These are phyloP conservation scores for Daedaleopsis sinensis DNA, from an alignment of 768 basidiomycete genomes.

Conservation along the genomic window DNA sequence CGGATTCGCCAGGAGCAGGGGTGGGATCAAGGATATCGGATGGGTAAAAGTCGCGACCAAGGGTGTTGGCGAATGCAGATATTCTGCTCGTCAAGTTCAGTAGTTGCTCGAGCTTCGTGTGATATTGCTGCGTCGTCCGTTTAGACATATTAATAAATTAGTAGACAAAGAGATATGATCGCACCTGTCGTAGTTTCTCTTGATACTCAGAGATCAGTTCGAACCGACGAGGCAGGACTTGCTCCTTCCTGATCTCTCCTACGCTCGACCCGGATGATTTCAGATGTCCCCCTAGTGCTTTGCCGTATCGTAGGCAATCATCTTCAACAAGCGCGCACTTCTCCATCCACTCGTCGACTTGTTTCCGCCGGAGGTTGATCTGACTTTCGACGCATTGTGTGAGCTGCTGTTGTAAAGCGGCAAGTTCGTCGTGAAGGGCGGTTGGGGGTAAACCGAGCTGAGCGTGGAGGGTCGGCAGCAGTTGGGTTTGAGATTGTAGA, in stretches of 20 bases:
- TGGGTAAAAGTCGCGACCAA: slow-evolving; percentile 61
- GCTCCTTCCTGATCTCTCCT: slow-evolving; percentile 71
- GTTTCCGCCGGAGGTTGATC: slow-evolving; percentile 66
- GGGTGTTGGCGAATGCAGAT: slow-evolving; percentile 55
- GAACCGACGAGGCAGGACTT: slow-evolving; percentile 71
- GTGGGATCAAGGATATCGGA: slow-evolving; percentile 56
- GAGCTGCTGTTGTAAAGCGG: slow-evolving; percentile 71
- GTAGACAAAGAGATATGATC: slow-evolving; percentile 24
- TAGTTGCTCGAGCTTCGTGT: slow-evolving; percentile 78
- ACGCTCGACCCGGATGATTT: slow-evolving; percentile 68
- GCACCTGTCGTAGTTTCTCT: slow-evolving; percentile 78
- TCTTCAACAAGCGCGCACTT: slow-evolving; percentile 65
- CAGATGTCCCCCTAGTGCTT: slow-evolving; percentile 70
- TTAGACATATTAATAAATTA: not conserved
- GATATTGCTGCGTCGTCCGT: slow-evolving; percentile 53
- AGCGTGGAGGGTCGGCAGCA: slow-evolving; percentile 79
- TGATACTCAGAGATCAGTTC: slow-evolving; percentile 70
- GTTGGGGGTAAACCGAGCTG: slow-evolving; percentile 83
- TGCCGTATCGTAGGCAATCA: slow-evolving; percentile 66
- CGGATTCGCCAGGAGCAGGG: slow-evolving; percentile 45
- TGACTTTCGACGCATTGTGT: slow-evolving; percentile 75
- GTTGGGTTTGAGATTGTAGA: slow-evolving; percentile 78
- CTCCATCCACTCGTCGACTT: slow-evolving; percentile 76
- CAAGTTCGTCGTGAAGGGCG: slow-evolving; percentile 81
- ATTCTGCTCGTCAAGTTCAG: slow-evolving; percentile 71